Conservation (phyloP, 345 rosid genomes). For the Sisymbrium irio region DNA sequence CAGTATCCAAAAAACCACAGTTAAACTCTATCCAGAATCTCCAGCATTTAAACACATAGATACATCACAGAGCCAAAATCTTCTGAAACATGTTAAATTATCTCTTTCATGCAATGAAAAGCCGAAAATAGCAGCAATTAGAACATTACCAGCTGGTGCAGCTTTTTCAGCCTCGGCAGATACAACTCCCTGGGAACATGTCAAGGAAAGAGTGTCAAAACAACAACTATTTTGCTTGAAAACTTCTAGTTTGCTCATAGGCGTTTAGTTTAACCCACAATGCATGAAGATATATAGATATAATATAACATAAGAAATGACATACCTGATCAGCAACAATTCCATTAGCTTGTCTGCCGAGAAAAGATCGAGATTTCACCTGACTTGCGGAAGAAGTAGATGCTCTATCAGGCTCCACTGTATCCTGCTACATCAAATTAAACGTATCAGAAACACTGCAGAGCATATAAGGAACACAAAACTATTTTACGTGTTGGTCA, state of each 20-base stretch:
- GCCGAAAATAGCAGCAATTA: neutral
- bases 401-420: constrained; percentile 72
- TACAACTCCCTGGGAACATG: constrained; percentile 51
- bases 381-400: constrained; percentile 62
- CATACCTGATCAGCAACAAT: constrained; percentile 82
- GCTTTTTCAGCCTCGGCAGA: constrained; percentile 63
- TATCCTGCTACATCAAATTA: constrained; percentile 49
- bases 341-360: constrained; percentile 88
- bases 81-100: neutral
- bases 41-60: constrained; percentile 7
- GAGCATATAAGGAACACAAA: constrained; percentile 7
- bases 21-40: constrained; percentile 13
- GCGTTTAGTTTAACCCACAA: neutral
- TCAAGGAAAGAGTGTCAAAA: constrained; percentile 18
- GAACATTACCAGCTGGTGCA: constrained; percentile 60
- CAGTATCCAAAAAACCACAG: constrained; percentile 25
- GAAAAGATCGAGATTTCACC: constrained; percentile 67
- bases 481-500: neutral
- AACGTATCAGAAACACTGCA: neutral
- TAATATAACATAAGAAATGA: constrained; percentile 13
- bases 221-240: neutral
- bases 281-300: neutral
- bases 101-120: constrained; percentile 3
- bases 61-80: neutral
- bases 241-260: constrained; percentile 6